Evolutionary conservation across 2,329 filamentous ascomycete species (phyloP).

Genomic region (Stachybotrys echinatus): DNA sequence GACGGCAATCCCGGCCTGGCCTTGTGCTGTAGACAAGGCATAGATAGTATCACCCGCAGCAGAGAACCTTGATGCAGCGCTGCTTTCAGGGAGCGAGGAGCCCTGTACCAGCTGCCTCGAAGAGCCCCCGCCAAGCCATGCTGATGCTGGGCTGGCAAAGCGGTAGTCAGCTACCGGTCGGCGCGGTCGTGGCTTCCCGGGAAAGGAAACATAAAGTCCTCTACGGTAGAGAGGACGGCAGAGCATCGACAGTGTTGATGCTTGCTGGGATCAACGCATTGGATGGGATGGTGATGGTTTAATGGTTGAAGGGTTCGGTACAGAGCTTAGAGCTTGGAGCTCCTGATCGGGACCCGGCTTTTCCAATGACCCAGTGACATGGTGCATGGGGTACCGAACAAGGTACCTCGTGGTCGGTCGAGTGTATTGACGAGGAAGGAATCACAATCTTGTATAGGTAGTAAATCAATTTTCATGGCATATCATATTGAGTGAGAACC

Average conservation of each 20-base stretch:
- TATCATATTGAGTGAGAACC: no score
- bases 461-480: no score
- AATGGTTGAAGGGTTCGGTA: no score
- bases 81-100: background rate
- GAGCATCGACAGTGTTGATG: slow-evolving; percentile 14
- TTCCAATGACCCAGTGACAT: no score
- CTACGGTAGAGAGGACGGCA: slow-evolving; percentile 12
- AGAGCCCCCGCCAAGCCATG: background rate
- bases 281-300: background rate
- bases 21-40: slow-evolving; percentile 81
- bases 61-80: slow-evolving; percentile 10
- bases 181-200: background rate
- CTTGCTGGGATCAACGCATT: background rate
- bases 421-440: no score
- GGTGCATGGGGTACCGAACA: no score
- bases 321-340: no score
- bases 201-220: slow-evolving; percentile 6
- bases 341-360: no score
- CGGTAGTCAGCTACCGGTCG: background rate
- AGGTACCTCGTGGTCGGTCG: no score
- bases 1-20: slow-evolving; percentile 84
- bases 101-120: background rate
- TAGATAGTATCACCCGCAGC: slow-evolving; percentile 67
- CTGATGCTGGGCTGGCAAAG: background rate
- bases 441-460: no score